Conservation (phyloP, 768 basidiomycete species). For the Mycena albidolilacea region DNA sequence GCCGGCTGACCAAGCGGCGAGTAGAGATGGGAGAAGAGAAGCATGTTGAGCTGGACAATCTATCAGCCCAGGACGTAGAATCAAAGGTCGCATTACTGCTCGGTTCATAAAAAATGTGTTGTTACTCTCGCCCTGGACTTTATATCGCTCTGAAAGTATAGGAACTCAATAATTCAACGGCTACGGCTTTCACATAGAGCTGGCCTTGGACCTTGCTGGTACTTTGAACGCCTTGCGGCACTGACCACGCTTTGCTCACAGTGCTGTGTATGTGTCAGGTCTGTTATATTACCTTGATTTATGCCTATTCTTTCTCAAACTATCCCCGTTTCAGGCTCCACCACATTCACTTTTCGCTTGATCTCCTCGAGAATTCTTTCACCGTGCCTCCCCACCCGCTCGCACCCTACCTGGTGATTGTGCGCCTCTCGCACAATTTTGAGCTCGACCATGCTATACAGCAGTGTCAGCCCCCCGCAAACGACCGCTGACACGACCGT, state of each 20-base stretch:
- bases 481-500: conserved; percentile 45
- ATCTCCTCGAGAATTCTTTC: conserved; percentile 42
- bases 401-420: conserved; percentile 48
- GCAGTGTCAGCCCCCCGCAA: conserved; percentile 46
- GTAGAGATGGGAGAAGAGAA: conserved; percentile 86
- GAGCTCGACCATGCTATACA: conserved; percentile 49
- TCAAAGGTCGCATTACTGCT: conserved; percentile 78
- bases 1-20: conserved; percentile 19
- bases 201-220: neutral
- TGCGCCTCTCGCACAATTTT: conserved; percentile 51
- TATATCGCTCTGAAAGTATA: conserved; percentile 37
- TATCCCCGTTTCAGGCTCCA: conserved; percentile 37
- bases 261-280: conserved; percentile 5
- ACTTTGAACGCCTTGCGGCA: neutral
- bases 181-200: conserved; percentile 31
- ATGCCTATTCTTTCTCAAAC: conserved; percentile 20
- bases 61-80: conserved; percentile 80
- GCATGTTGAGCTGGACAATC: conserved; percentile 84
- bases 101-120: conserved; percentile 49
- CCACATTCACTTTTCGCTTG: conserved; percentile 38
- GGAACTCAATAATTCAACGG: conserved; percentile 37
- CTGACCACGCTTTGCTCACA: neutral
- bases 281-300: neutral
- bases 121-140: conserved; percentile 28
- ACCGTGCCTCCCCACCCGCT: conserved; percentile 50